A percentile compares a stretch with the other conserved stretches of the same genome.
These are phyloP conservation scores for Moniliella sp. DNA, from an alignment of 1,284 basidiomycete species.

Conservation along the genomic window DNA sequence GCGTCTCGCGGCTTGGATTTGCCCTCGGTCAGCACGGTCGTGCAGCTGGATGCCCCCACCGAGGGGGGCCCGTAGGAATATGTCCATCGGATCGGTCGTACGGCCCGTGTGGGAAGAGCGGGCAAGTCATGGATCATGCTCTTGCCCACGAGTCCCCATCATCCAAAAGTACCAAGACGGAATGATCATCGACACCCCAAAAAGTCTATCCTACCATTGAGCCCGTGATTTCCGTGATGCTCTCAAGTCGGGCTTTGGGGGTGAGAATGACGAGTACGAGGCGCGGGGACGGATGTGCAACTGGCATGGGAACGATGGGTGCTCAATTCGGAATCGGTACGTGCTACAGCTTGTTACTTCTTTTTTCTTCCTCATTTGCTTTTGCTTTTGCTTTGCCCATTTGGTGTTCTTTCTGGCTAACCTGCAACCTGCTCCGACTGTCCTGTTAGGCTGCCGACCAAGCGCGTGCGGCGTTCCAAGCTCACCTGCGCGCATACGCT, in stretches of 20 bases:
- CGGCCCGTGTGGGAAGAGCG: conserved; percentile 69
- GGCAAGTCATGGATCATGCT: conserved; percentile 85
- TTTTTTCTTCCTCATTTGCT: no score
- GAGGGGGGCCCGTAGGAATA: conserved; percentile 96
- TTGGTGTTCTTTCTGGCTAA: no score
- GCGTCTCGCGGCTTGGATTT: conserved; percentile 93
- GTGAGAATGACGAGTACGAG: conserved; percentile 54
- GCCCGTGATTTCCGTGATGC: conserved; percentile 3
- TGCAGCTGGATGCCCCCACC: conserved; percentile 91
- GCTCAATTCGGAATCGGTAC: conserved; percentile 48
- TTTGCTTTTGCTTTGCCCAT: no score
- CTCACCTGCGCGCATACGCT: conserved; percentile 84
- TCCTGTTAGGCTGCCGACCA: conserved; percentile 46
- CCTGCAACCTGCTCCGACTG: no score
- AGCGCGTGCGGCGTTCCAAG: conserved; percentile 68
- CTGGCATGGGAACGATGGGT: conserved; percentile 89
- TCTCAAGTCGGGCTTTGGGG: conserved; percentile 54
- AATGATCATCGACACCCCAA: conserved; percentile 43
- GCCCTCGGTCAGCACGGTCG: conserved; percentile 72
- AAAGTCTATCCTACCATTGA: no score
- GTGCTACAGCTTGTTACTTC: no score
- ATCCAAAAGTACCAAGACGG: conserved; percentile 60
- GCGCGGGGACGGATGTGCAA: conserved; percentile 78
- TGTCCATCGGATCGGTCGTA: conserved; percentile 84
- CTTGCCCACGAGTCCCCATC: conserved; percentile 65